Percentiles rank a stretch among this genome's conserved stretches.
phyloP scores from a whole-genome alignment of 768 basidiomycete genomes.

The Kwoniella newhampshirensis region DNA sequence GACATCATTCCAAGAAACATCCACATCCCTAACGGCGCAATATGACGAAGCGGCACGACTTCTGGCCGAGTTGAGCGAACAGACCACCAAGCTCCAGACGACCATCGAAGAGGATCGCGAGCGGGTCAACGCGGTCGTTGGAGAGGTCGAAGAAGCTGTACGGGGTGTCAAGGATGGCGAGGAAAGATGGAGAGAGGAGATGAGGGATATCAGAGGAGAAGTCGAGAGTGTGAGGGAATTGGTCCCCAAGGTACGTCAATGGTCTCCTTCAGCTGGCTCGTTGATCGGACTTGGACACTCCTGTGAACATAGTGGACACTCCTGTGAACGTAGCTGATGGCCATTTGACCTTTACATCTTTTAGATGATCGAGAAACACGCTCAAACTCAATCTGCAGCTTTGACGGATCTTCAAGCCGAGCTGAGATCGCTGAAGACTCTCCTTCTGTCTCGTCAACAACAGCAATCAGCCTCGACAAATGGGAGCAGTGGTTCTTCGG shows the following conservation, averaged over 20 bases:
- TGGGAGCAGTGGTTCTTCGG: not conserved
- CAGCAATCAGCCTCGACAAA: conserved; percentile 51
- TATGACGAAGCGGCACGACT: conserved; percentile 60
- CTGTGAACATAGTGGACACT: too few relatives aligned
- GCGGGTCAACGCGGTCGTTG: conserved; percentile 35
- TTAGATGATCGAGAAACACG: conserved; percentile 93
- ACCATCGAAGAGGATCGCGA: conserved; percentile 40
- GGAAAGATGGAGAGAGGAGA: conserved; percentile 74
- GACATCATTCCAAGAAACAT: conserved; percentile 85
- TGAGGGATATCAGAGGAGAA: conserved; percentile 88
- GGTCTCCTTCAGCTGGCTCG: not conserved
- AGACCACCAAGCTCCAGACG: conserved; percentile 38
- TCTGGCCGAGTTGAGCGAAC: conserved; percentile 54
- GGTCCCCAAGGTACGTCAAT: conserved; percentile 74
- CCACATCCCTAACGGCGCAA: conserved; percentile 77
- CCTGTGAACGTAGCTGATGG: not conserved
- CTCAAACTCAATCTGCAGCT: conserved; percentile 77
- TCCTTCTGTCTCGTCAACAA: conserved; percentile 68
- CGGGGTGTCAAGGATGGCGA: conserved; percentile 62
- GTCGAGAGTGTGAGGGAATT: conserved; percentile 85
- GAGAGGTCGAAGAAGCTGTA: conserved; percentile 47
- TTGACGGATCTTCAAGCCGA: conserved; percentile 87
- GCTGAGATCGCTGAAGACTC: conserved; percentile 86
- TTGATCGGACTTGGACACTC: conserved; percentile 1
- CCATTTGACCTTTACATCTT: not conserved